Evolutionary conservation across 768 basidiomycete species (phyloP).

Genomic region (Trametes cinnabarina): DNA sequence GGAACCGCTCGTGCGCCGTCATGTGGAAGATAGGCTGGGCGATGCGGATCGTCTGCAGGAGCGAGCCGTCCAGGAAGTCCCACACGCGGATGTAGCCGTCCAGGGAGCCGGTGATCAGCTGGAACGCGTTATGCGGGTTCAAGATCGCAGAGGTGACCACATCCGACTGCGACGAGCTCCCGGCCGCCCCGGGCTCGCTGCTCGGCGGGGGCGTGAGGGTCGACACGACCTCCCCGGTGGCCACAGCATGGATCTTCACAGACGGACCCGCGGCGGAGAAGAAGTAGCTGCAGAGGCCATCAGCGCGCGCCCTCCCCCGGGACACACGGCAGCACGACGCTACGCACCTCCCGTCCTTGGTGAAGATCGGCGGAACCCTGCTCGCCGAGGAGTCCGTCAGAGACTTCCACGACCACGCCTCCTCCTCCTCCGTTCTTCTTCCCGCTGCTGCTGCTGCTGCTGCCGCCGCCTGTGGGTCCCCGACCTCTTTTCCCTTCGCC

Average conservation of each 20-base stretch:
- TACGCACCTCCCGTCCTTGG: constrained; percentile 80
- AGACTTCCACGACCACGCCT: constrained; percentile 63
- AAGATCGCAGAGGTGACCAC: constrained; percentile 72
- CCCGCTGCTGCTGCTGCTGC: too few relatives aligned
- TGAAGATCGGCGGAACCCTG: constrained; percentile 72
- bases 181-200: constrained; percentile 28
- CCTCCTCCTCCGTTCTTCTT: constrained; percentile 21
- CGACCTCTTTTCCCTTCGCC: constrained; percentile 43
- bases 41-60: constrained; percentile 73
- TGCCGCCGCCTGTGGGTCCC: background rate
- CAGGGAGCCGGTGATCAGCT: constrained; percentile 80
- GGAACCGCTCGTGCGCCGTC: constrained; percentile 67
- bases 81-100: constrained; percentile 88
- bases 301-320: background rate
- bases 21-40: constrained; percentile 68
- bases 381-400: constrained; percentile 68
- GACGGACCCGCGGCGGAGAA: constrained; percentile 80
- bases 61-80: constrained; percentile 86
- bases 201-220: constrained; percentile 59
- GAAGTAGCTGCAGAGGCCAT: constrained; percentile 65
- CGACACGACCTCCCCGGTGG: constrained; percentile 77
- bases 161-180: constrained; percentile 42
- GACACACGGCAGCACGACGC: background rate
- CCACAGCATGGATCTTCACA: constrained; percentile 81
- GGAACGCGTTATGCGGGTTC: constrained; percentile 84